Percentiles rank a stretch among this genome's conserved stretches.
Conservation (phyloP, 2,329 filamentous ascomycete species). For the Talaromyces pinophilus region DNA sequence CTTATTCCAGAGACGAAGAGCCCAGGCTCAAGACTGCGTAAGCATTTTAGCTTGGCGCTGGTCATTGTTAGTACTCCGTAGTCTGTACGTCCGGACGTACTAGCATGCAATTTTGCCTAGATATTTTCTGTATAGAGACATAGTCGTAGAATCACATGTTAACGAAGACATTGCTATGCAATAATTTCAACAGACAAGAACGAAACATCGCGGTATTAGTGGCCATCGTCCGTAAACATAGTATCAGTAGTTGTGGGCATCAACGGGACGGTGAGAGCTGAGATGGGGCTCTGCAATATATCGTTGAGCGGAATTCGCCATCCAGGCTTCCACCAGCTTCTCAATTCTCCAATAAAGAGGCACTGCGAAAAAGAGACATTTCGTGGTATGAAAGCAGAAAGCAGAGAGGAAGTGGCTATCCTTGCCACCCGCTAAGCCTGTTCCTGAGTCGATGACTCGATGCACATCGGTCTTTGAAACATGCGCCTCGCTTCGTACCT, state of each 20-base stretch:
- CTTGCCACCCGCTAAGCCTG: constrained; percentile 16
- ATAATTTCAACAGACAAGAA: neutral
- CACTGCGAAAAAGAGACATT: neutral
- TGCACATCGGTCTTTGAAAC: neutral
- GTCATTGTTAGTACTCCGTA: neutral
- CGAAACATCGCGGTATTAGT: neutral
- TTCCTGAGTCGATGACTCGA: constrained; percentile 11
- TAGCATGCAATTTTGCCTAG: neutral
- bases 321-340: neutral
- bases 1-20: neutral
- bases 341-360: neutral
- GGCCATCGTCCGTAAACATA: neutral
- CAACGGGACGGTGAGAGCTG: constrained; percentile 5
- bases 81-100: neutral
- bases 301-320: neutral
- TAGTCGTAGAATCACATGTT: neutral
- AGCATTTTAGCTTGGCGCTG: neutral
- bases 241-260: neutral
- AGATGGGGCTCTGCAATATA: neutral
- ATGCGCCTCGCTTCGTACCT: neutral
- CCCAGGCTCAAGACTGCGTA: neutral
- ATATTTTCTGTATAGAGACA: neutral
- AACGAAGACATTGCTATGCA: neutral
- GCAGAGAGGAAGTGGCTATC: neutral
- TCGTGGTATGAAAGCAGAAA: neutral